Evolutionary conservation across 78 protist species (phyloP), one percentile per base, ranked within the genome.

Genomic region (Dictyostelium purpureum): DNA sequence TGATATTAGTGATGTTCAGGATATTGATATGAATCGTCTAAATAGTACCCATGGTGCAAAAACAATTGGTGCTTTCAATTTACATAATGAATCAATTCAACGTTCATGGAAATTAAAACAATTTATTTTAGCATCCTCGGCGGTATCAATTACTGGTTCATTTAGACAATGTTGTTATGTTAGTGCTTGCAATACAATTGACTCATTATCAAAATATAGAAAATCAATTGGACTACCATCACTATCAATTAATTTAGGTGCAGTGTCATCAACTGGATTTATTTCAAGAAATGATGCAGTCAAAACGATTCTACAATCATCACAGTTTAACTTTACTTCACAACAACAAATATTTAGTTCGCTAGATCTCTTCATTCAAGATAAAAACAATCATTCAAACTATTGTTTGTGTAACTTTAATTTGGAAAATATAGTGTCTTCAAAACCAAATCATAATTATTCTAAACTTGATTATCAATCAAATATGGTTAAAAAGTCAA

Each of bases 21-120:
- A 18, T 18, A 67, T 73, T 2, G n/a, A 49, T 28, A 35, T n/a
- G 12, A 16, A 59, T 4, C 28, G 57, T 40, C 4, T 76, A 19
- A 21, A 28, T 4, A 21, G 54, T 16, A 42, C 71, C 0, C 77
- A 56, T 11, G 79, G 49, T 38, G 77, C 96, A 2, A 94, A 94
- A 67, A 51, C 94, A 6, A n/a, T 89, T 10, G 96, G 96, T n/a
- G 94, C 88, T 0, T n/a, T 91, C 61, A 40, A 80, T 43, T 69
- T 89, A 7, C 96, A 89, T 75, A 19, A 70, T 37, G 18, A 63
- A 6, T 71, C 77, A 19, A 12, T 80, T 16, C 37, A 51, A 35
- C 19, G 40, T 26, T 14, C 37, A 12, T 45, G 52, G 45, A 26
- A 79, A 9, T 26, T 76, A 42, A 75, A 54, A 14, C 31, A 78